Conservation (phyloP, 257 asterid genomes). For the Scutellaria galericulata region DNA sequence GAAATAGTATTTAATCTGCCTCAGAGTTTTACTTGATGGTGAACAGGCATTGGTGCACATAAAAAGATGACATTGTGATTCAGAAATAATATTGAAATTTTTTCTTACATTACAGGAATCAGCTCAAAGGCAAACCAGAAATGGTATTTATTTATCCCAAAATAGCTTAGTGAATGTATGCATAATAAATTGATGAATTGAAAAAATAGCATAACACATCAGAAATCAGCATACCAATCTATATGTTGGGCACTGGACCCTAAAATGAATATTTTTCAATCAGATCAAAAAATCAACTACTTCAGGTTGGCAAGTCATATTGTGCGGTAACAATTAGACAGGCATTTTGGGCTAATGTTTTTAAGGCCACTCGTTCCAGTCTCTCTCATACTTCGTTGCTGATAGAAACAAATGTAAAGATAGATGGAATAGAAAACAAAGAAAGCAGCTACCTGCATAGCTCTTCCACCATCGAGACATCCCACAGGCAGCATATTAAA, state of each 20-base stretch:
- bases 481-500: slow-evolving; percentile 93
- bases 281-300: background rate
- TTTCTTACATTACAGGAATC: background rate
- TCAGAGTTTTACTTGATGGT: background rate
- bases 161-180: background rate
- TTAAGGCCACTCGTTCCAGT: background rate
- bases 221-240: background rate
- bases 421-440: background rate
- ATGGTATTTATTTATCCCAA: background rate
- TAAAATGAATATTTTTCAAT: background rate
- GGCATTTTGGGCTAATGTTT: background rate
- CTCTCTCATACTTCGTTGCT: slow-evolving; percentile 20
- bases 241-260: background rate
- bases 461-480: slow-evolving; percentile 97
- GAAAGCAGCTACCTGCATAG: slow-evolving; percentile 75
- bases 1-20: too few species aligned
- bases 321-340: background rate
- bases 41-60: background rate
- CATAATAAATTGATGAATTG: background rate
- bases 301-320: slow-evolving; percentile 5
- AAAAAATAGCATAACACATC: background rate
- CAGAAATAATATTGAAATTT: background rate
- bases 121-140: background rate
- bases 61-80: background rate
- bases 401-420: background rate